phyloP scores from a whole-genome alignment of 2,329 filamentous ascomycete genomes.

The Xylariaceae sp. region DNA sequence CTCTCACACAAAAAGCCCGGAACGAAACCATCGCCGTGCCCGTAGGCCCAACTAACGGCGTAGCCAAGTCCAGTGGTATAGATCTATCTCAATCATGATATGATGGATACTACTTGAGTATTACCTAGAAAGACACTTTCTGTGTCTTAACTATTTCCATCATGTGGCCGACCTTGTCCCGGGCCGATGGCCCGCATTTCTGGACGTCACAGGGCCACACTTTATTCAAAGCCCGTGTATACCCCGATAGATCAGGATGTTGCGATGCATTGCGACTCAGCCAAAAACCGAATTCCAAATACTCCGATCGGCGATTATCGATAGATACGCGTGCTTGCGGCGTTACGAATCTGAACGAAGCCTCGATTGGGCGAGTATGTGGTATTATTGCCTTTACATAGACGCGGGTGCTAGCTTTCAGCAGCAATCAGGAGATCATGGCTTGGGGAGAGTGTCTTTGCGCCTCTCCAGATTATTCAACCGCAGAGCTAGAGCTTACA shows the following conservation, averaged over 20 bases:
- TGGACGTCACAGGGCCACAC: neutral
- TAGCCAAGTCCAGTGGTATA: slow-evolving; percentile 31
- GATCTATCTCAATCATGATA: slow-evolving; percentile 22
- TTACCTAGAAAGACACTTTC: neutral
- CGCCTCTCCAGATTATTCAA: neutral
- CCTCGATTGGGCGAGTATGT: neutral
- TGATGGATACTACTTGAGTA: neutral
- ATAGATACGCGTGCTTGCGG: neutral
- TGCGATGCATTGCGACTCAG: slow-evolving; percentile 14
- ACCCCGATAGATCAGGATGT: slow-evolving; percentile 25
- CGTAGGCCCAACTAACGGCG: slow-evolving; percentile 26
- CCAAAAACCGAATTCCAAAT: neutral
- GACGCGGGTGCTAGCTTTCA: neutral
- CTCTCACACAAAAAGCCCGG: slow-evolving; percentile 48
- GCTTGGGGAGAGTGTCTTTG: neutral
- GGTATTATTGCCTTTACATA: neutral
- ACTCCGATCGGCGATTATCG: neutral
- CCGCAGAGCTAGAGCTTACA: neutral
- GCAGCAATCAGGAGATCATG: neutral
- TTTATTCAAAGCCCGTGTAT: slow-evolving; percentile 11
- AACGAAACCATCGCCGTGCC: slow-evolving; percentile 35
- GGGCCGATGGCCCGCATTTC: neutral
- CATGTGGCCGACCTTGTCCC: neutral
- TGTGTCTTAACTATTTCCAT: neutral
- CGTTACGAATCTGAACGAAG: neutral